phyloP scores from a whole-genome alignment of 495 filamentous ascomycete species.

The Aspergillus biplanus region DNA sequence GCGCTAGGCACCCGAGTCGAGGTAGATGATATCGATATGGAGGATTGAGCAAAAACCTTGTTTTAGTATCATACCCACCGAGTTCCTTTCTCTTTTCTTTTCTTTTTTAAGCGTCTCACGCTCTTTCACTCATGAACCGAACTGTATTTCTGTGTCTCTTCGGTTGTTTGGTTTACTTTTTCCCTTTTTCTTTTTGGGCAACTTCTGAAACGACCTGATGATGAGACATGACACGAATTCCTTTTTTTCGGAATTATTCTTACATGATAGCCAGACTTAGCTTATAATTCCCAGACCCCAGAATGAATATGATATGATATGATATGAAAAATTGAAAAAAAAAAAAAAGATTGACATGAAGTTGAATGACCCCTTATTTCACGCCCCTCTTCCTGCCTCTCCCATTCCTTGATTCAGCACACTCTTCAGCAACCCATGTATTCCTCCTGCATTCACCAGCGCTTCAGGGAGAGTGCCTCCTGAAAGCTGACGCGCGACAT shows the following conservation, averaged over 20 bases:
- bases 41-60: constrained; percentile 29
- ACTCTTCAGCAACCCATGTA: neutral
- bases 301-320: neutral
- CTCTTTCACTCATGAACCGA: neutral
- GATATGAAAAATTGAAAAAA: neutral
- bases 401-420: neutral
- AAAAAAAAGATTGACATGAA: neutral
- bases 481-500: neutral
- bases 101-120: neutral
- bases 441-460: constrained; percentile 10
- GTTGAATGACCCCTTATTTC: neutral
- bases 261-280: neutral
- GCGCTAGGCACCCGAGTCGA: constrained; percentile 81
- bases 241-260: neutral
- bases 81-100: constrained; percentile 14
- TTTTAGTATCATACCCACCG: constrained; percentile 4
- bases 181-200: neutral
- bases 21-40: constrained; percentile 65
- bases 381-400: neutral
- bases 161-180: neutral
- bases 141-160: neutral
- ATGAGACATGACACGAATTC: constrained; percentile 7
- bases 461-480: constrained; percentile 6
- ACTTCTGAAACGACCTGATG: constrained; percentile 1
- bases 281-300: neutral